Conservation (phyloP, 805 yeast genomes). For the Jamesozyma hellenica region DNA sequence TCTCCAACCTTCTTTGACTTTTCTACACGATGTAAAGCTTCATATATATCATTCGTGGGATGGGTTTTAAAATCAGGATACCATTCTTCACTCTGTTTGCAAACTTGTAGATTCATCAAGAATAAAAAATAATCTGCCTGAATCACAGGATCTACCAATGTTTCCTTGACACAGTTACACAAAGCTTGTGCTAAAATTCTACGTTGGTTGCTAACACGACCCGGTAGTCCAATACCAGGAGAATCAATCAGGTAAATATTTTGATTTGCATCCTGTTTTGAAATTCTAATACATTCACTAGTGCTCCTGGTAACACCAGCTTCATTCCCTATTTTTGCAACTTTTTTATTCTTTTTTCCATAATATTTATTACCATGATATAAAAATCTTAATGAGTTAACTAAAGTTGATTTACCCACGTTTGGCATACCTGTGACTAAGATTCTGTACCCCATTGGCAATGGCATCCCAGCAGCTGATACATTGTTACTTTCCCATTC, state of each 20-base stretch:
- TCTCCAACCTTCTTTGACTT: constrained; percentile 44
- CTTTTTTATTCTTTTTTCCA: constrained; percentile 40
- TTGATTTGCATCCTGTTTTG: constrained; percentile 1
- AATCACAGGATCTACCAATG: constrained; percentile 69
- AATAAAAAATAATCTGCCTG: constrained; percentile 79
- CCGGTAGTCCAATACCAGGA: constrained; percentile 85
- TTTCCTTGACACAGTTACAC: constrained; percentile 63
- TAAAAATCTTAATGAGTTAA: constrained; percentile 57
- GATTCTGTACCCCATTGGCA: constrained; percentile 73
- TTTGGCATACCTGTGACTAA: constrained; percentile 93
- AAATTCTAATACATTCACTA: constrained; percentile 60
- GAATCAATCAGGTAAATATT: constrained; percentile 64
- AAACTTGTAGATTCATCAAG: constrained; percentile 52
- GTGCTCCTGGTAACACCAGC: constrained; percentile 86
- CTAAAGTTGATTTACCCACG: constrained; percentile 88
- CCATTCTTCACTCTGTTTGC: constrained; percentile 8
- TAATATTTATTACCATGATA: constrained; percentile 16
- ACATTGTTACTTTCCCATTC: constrained; percentile 33
- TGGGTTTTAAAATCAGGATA: constrained; percentile 17
- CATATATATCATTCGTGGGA: constrained; percentile 67
- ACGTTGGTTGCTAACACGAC: constrained; percentile 42
- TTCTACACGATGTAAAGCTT: constrained; percentile 39
- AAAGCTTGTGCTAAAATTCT: constrained; percentile 68
- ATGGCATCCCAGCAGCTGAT: constrained; percentile 41
- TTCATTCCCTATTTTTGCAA: constrained; percentile 72